Evolutionary conservation across 2,329 filamentous ascomycete genomes (phyloP).

Genomic region (Fusarium denticulatum): DNA sequence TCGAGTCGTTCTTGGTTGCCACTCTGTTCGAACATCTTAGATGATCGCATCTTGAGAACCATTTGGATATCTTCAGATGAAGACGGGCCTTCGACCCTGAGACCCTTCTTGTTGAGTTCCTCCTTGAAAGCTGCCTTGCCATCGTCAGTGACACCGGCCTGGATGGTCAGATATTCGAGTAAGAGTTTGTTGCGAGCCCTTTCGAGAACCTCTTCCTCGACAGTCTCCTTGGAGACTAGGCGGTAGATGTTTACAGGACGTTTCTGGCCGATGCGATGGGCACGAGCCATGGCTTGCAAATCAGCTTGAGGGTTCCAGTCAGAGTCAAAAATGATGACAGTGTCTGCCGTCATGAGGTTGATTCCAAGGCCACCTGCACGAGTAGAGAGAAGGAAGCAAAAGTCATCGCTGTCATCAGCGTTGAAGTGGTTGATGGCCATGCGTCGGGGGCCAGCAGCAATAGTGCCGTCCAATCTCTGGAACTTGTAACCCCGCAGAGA

Average conservation of each 20-base stretch:
- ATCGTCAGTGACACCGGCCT: slow-evolving; percentile 95
- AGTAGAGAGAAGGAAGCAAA: slow-evolving; percentile 95
- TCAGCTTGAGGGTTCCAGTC: slow-evolving; percentile 99
- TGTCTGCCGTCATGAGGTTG: slow-evolving; percentile 98
- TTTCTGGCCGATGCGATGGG: slow-evolving; percentile 97
- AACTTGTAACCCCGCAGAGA: slow-evolving; percentile 93
- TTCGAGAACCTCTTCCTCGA: slow-evolving; percentile 97
- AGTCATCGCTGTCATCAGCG: slow-evolving; percentile 93
- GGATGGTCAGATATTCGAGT: slow-evolving; percentile 96
- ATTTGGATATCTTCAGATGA: slow-evolving; percentile 95
- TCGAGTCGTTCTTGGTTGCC: slow-evolving; percentile 97
- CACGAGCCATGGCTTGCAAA: slow-evolving; percentile 97
- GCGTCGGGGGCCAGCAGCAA: slow-evolving; percentile 85
- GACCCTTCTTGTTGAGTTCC: slow-evolving; percentile 81
- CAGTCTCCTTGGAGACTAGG: slow-evolving; percentile 96
- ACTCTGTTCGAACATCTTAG: slow-evolving; percentile 98
- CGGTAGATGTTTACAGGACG: slow-evolving; percentile 96
- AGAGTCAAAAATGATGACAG: slow-evolving; percentile 96
- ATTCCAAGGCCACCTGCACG: slow-evolving; percentile 97
- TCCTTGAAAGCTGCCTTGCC: slow-evolving; percentile 81
- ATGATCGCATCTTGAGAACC: slow-evolving; percentile 96
- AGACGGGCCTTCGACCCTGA: slow-evolving; percentile 80
- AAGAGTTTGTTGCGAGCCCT: slow-evolving; percentile 97
- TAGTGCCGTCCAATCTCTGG: slow-evolving; percentile 94
- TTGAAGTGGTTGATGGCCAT: slow-evolving; percentile 99